phyloP scores from a whole-genome alignment of 1,284 basidiomycete genomes.

The Malassezia japonica region DNA sequence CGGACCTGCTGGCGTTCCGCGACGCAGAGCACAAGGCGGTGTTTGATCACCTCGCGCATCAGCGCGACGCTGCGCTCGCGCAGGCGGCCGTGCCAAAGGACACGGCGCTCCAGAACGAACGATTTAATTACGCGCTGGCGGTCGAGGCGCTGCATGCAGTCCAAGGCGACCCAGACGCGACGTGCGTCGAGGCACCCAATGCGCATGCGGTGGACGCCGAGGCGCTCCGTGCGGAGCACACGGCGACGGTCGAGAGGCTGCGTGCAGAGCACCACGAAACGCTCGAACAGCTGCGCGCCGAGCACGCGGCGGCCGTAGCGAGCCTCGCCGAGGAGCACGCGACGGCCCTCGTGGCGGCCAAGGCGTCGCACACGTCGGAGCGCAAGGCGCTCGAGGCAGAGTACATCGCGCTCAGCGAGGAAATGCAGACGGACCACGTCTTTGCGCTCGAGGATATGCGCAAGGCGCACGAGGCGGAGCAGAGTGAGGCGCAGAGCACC shows the following conservation, averaged over 20 bases:
- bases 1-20: slow-evolving; percentile 10
- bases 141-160: slow-evolving; percentile 7
- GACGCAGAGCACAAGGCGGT: slow-evolving; percentile 5
- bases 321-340: background rate
- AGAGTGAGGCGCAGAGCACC: background rate
- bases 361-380: background rate
- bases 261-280: background rate
- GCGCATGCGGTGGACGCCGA: background rate
- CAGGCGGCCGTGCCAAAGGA: background rate
- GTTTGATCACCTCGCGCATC: background rate
- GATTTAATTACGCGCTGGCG: slow-evolving; percentile 15
- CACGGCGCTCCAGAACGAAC: background rate
- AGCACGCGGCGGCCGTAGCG: background rate
- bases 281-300: background rate
- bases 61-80: background rate
- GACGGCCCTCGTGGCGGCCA: background rate
- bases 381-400: background rate
- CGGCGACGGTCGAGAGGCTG: background rate
- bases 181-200: background rate
- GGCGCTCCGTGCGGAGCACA: background rate
- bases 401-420: background rate
- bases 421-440: background rate
- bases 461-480: background rate
- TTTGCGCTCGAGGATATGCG: background rate
- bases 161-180: slow-evolving; percentile 9